Evolutionary conservation across 805 yeast genomes (phyloP), one percentile per base, ranked within the genome.

Genomic region (Metschnikowia amazonensis): DNA sequence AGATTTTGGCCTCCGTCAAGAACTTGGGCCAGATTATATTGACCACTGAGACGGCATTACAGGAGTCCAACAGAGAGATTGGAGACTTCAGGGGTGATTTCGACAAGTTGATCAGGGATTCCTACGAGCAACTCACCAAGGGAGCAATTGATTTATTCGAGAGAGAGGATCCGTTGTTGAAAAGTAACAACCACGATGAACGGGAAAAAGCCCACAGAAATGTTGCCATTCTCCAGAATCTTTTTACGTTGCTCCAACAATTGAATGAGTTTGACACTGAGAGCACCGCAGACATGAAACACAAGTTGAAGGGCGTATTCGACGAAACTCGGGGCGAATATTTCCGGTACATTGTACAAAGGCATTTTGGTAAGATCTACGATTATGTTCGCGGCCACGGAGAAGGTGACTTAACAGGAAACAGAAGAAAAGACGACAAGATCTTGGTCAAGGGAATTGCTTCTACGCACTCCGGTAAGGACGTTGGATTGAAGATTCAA

Each of bases 361-460:
- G 81, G 37, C 72, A 80, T 20, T 72, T 89, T 56, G 92, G 94
- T 0, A 84, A 84, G 56, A 56, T 89, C 41, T 67, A 79, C 13
- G 80, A 78, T 23, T 84, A 86, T 60, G 77, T 89, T 2, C 86
- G 82, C 29, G 78, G 82, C 34, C 84, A 82, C 47, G 72, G 76
- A 2, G 60, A 81, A 10, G 60, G 70, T 3, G 72, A 64, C 21
- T 65, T 73, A 16, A 74, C 74, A 48, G 71, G 81, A 1, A 77
- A 72, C 53, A 77, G 84, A 50, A 84, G 81, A 51, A 83, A 84
- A 9, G 84, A 81, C 52, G 82, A 80, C 55, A 76, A 74, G 60
- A 75, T 76, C 28, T 76, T 79, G 21, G 66, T 88, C 47, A 76
- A 75, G 49, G 76, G 81, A 30, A 67, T 86, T n/a, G 60, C 84